Evolutionary conservation across 108 stramenopile genomes (phyloP).

Genomic region (Conticribra weissflogii): DNA sequence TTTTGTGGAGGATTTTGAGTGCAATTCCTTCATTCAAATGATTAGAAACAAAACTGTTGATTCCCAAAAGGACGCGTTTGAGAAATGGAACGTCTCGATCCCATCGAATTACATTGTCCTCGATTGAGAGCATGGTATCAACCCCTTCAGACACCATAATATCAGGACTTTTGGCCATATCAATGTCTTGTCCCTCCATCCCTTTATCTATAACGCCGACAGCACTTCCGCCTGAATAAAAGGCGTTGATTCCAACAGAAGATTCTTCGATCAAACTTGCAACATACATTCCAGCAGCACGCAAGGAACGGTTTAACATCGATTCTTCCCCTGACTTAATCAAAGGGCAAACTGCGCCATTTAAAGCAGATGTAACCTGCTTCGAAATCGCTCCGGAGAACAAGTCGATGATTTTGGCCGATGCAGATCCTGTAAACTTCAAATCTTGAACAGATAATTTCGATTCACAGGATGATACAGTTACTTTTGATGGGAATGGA

Average conservation of each 20-base stretch:
- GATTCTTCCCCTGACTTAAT: slow-evolving; percentile 33
- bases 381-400: slow-evolving; percentile 61
- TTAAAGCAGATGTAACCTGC: slow-evolving; percentile 51
- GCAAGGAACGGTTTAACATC: slow-evolving; percentile 9
- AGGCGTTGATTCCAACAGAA: too few species aligned
- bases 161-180: too few species aligned
- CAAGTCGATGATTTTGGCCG: slow-evolving; percentile 67
- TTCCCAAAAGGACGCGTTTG: slow-evolving; percentile 13
- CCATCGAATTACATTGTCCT: slow-evolving; percentile 24
- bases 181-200: too few species aligned
- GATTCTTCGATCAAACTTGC: slow-evolving; percentile 19
- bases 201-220: too few species aligned
- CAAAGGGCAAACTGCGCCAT: slow-evolving; percentile 52
- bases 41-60: slow-evolving; percentile 35
- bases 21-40: slow-evolving; percentile 52
- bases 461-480: slow-evolving; percentile 16
- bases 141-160: too few species aligned
- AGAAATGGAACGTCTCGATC: slow-evolving; percentile 49
- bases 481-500: slow-evolving; percentile 23
- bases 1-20: slow-evolving; percentile 22
- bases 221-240: too few species aligned
- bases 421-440: slow-evolving; percentile 66
- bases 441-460: slow-evolving; percentile 29
- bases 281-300: slow-evolving; percentile 29
- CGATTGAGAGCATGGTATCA: too few species aligned